Conservation (phyloP, 495 filamentous ascomycete species). For the Aspergillus incahuasiensis region DNA sequence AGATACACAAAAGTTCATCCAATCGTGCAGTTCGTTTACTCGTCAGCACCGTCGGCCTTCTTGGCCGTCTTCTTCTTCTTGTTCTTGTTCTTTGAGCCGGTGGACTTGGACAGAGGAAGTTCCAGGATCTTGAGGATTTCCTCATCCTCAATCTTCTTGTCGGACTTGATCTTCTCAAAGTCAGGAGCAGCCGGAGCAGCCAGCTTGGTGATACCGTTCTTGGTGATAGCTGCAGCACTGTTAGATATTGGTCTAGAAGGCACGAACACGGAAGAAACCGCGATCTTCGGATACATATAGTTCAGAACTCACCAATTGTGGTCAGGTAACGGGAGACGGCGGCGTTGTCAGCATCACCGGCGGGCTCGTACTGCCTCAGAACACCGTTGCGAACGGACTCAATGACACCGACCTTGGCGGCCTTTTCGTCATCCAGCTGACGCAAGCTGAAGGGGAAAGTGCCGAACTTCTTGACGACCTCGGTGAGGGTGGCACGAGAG, state of each 20-base stretch:
- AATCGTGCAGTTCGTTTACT: constrained; percentile 37
- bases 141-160: constrained; percentile 97
- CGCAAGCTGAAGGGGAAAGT: constrained; percentile 96
- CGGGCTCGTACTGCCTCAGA: constrained; percentile 89
- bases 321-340: constrained; percentile 82
- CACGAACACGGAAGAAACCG: constrained; percentile 2
- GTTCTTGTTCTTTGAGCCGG: constrained; percentile 69
- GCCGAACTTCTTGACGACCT: constrained; percentile 94
- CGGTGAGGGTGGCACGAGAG: constrained; percentile 83
- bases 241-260: constrained; percentile 12
- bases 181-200: constrained; percentile 69
- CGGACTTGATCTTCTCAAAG: constrained; percentile 73
- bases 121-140: constrained; percentile 91
- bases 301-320: constrained; percentile 70
- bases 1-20: constrained; percentile 10
- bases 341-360: constrained; percentile 82
- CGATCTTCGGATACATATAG: not conserved
- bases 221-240: constrained; percentile 75
- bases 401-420: constrained; percentile 91
- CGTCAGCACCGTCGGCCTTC: constrained; percentile 50
- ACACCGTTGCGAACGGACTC: constrained; percentile 91
- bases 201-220: constrained; percentile 88
- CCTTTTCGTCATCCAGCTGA: constrained; percentile 93
- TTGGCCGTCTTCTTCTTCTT: constrained; percentile 95
- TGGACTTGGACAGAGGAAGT: constrained; percentile 71